Evolutionary conservation across 345 rosid genomes (phyloP), one percentile per base, ranked within the genome.

Genomic region (Heritiera littoralis): DNA sequence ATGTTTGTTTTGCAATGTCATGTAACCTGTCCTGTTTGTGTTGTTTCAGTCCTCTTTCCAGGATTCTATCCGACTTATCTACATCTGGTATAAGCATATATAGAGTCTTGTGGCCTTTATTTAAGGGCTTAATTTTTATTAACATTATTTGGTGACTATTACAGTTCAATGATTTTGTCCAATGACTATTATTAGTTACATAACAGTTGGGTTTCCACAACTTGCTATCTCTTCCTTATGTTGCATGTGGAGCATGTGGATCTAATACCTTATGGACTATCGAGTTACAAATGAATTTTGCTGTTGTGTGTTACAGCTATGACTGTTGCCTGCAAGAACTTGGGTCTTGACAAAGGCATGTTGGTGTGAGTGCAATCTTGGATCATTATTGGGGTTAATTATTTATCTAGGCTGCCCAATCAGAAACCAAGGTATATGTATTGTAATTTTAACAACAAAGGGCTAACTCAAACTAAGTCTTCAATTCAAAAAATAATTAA

Each of bases 311-410:
- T 89, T 83, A 88, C 92, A 89, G 89, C 91, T 89, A 60, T 80
- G 86, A 86, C 69, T 85, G 82, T 85, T 91, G 88, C 88, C 89
- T 90, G 78, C 90, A 91, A 88, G 86, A 86, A 90, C 90, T 89
- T 91, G 86, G 87, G 91, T 91, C 86, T 84, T 87, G 89, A 86
- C 79, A 88, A 87, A 85, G 89, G 87, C 90, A 87, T 87, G 82
- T 83, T 83, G 81, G 89, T 86, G 76, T 88, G 83, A 79, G 38
- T 89, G 84, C 85, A 46, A 74, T 86, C 81, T 84, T 78, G 80
- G 86, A 77, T 83, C 81, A 81, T 68, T 86, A 78, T 84, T 69
- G 79, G 77, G 80, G 81, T 85, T 80, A 81, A 73, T 67, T 80
- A 75, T 80, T 77, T 85, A n/a, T n/a, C n/a, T n/a, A n/a, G n/a